Percentiles rank a stretch among this genome's conserved stretches.
phyloP scores from a whole-genome alignment of 176 grass and related monocot genomes.

The Thalia dealbata region DNA sequence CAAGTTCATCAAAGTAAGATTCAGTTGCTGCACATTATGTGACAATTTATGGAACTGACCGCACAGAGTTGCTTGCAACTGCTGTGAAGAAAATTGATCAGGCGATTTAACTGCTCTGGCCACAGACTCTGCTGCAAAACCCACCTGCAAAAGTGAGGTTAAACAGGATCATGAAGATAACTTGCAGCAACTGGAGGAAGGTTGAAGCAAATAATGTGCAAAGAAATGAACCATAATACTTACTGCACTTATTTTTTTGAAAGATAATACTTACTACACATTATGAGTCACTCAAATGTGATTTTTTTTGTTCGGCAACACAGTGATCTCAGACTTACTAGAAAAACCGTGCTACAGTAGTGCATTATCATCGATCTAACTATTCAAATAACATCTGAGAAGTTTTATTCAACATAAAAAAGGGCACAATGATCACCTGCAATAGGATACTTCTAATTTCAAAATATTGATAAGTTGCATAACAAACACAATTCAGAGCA shows the following conservation, averaged over 20 bases:
- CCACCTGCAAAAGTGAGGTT: background rate
- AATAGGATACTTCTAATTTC: background rate
- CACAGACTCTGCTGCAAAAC: background rate
- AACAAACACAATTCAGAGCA: background rate
- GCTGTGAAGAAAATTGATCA: slow-evolving; percentile 4
- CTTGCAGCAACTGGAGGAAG: no score
- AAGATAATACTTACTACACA: background rate
- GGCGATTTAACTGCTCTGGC: background rate
- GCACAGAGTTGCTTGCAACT: background rate
- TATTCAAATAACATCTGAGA: no score
- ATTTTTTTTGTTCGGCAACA: background rate
- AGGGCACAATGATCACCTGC: background rate
- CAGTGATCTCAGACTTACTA: no score
- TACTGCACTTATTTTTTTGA: no score
- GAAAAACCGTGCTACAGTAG: no score
- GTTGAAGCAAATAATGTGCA: background rate
- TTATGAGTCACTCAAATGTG: no score
- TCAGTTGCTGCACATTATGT: background rate
- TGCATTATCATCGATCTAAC: no score
- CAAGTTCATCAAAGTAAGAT: slow-evolving; percentile 6
- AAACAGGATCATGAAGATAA: background rate
- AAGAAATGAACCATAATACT: background rate
- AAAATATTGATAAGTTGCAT: background rate
- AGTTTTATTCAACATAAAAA: background rate
- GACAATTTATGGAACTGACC: background rate